These are phyloP conservation scores for Thielaviopsis euricoi DNA, from an alignment of 2,329 filamentous ascomycete species.

Conservation along the genomic window DNA sequence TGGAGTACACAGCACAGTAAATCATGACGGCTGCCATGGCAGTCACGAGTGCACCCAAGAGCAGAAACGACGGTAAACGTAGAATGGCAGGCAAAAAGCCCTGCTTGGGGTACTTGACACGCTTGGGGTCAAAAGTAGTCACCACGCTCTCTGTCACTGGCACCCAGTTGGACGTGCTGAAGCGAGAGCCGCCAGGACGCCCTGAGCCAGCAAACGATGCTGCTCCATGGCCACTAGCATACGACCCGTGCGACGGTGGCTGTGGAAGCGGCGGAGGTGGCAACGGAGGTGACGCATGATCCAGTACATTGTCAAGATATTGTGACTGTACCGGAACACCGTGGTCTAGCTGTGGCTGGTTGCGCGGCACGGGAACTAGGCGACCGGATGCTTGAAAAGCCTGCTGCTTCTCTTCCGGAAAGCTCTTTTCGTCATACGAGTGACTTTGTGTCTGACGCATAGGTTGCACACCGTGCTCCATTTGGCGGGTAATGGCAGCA, in stretches of 20 bases:
- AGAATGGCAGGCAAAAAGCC: constrained; percentile 58
- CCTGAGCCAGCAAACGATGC: too few species aligned
- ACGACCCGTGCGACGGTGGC: too few species aligned
- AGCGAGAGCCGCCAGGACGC: not conserved
- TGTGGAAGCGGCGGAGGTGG: too few species aligned
- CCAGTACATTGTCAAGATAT: not conserved
- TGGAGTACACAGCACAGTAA: constrained; percentile 55
- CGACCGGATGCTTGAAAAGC: too few species aligned
- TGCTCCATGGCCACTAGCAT: too few species aligned
- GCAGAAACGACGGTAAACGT: constrained; percentile 44
- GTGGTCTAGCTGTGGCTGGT: not conserved
- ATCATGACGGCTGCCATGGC: constrained; percentile 58
- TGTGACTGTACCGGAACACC: not conserved
- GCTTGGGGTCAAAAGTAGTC: constrained; percentile 23
- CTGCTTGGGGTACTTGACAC: constrained; percentile 31
- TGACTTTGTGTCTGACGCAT: not conserved
- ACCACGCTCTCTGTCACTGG: constrained; percentile 19
- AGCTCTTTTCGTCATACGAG: not conserved
- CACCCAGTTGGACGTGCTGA: constrained; percentile 16
- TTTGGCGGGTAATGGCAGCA: constrained; percentile 1
- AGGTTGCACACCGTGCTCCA: constrained; percentile 1
- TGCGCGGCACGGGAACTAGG: not conserved
- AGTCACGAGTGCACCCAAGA: constrained; percentile 44
- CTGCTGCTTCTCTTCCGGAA: too few species aligned
- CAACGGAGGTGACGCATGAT: too few species aligned